A percentile compares a stretch with the other conserved stretches of the same genome.
Evolutionary conservation across 2,329 filamentous ascomycete species (phyloP).

Genomic region (Coccinonectria pachysandricola): DNA sequence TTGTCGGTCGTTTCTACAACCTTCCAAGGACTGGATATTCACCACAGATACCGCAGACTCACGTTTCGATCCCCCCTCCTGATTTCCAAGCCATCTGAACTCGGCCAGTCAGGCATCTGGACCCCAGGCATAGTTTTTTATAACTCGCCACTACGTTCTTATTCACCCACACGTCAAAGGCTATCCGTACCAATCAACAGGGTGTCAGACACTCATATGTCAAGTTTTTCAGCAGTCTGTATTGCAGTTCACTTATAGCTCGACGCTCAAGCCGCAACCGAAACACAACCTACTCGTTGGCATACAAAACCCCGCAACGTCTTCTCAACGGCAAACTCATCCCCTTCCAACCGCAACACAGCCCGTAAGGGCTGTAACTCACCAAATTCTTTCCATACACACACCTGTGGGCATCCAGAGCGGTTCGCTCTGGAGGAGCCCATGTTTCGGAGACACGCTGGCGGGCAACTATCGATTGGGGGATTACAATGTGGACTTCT

Average conservation of each 20-base stretch:
- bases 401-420: conserved; percentile 61
- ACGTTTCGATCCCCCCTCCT: conserved; percentile 13
- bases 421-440: conserved; percentile 67
- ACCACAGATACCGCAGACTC: no score
- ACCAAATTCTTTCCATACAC: conserved; percentile 50
- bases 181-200: conserved; percentile 16
- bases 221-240: conserved; percentile 14
- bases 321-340: conserved; percentile 14
- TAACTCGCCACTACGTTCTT: conserved; percentile 13
- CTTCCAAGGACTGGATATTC: no score
- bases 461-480: conserved; percentile 64
- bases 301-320: conserved; percentile 18
- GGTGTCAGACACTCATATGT: conserved; percentile 16
- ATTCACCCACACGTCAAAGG: conserved; percentile 16
- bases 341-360: conserved; percentile 27
- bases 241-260: conserved; percentile 18
- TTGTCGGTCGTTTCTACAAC: no score
- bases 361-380: conserved; percentile 43
- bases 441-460: conserved; percentile 63
- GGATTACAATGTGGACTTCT: conserved; percentile 67
- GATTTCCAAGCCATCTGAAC: conserved; percentile 12
- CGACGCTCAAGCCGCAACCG: conserved; percentile 11
- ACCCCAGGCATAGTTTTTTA: conserved; percentile 15
- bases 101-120: conserved; percentile 12
- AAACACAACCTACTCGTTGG: conserved; percentile 11